Evolutionary conservation across 75 land plant genomes (phyloP).

Genomic region (Pinus taeda): DNA sequence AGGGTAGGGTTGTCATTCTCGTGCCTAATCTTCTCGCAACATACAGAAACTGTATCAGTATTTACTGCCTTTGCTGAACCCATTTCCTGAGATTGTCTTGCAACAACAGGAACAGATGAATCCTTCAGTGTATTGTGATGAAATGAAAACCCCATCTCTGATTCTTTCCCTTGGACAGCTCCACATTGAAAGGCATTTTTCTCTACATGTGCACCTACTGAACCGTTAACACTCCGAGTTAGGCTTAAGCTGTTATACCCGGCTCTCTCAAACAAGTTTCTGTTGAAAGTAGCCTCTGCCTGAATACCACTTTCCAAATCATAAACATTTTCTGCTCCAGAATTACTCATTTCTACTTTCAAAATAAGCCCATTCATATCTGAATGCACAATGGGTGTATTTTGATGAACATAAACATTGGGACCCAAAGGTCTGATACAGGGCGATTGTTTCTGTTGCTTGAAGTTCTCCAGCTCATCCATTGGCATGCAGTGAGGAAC

Average conservation of each 20-base stretch:
- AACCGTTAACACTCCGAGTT: background rate
- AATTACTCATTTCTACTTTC: background rate
- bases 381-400: background rate
- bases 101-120: background rate
- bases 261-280: background rate
- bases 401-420: background rate
- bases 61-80: background rate
- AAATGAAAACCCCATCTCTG: background rate
- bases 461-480: background rate
- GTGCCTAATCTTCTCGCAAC: background rate
- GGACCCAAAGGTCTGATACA: background rate
- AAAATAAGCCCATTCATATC: background rate
- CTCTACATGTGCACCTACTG: background rate
- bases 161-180: background rate
- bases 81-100: background rate
- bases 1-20: background rate
- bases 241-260: background rate
- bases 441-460: background rate
- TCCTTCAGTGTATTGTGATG: background rate
- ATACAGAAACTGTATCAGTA: background rate
- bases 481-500: background rate
- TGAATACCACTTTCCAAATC: background rate
- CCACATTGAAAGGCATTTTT: background rate
- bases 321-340: background rate
- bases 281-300: background rate